Percentiles rank a stretch among this genome's conserved stretches.
Evolutionary conservation across 1,284 basidiomycete genomes (phyloP).

Genomic region (Ganoderma sp.): DNA sequence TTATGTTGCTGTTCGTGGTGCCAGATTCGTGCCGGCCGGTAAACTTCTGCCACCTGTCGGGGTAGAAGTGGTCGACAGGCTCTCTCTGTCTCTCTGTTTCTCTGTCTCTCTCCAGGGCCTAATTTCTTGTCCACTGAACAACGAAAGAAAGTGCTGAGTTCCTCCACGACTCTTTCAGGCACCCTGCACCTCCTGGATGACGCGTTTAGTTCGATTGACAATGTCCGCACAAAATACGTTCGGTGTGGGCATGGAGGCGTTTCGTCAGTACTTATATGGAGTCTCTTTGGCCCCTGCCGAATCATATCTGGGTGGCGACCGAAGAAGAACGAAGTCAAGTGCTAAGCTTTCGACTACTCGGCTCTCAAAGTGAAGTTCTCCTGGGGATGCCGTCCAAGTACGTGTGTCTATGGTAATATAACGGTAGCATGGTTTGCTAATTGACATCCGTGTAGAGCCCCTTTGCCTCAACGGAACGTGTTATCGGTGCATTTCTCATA

Average conservation of each 20-base stretch:
- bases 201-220: constrained; percentile 58
- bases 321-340: background rate
- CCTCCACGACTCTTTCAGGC: constrained; percentile 59
- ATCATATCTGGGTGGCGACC: background rate
- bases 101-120: too few relatives aligned
- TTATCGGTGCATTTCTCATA: background rate
- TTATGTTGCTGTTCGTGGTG: constrained; percentile 13
- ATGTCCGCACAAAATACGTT: constrained; percentile 36
- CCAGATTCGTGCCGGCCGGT: constrained; percentile 43
- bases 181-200: constrained; percentile 67
- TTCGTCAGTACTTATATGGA: constrained; percentile 57
- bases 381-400: background rate
- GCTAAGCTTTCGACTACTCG: background rate
- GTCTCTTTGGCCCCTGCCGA: background rate
- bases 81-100: constrained; percentile 37
- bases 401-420: background rate
- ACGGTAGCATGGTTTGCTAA: background rate
- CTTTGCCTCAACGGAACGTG: background rate
- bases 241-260: constrained; percentile 56
- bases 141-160: constrained; percentile 48
- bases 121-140: too few relatives aligned
- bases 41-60: constrained; percentile 27
- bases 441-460: background rate
- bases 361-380: background rate
- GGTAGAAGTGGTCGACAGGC: constrained; percentile 5